These are phyloP conservation scores for Fusarium globosum DNA, from an alignment of 2,329 filamentous ascomycete species.

Conservation along the genomic window DNA sequence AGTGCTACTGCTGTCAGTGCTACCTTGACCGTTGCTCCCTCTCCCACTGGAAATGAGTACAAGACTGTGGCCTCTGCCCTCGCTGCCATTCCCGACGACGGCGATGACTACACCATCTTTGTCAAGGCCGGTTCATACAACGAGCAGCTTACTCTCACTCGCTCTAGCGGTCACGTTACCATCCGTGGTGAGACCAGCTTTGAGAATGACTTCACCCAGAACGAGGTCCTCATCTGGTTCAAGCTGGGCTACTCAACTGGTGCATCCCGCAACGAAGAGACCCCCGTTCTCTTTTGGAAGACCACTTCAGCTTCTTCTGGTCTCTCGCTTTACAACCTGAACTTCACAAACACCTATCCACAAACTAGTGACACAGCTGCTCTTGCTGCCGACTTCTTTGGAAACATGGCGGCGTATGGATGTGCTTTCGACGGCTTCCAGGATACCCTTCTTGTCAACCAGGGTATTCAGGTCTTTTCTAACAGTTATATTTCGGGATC, in stretches of 20 bases:
- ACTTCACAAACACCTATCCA: slow-evolving; percentile 58
- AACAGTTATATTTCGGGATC: slow-evolving; percentile 49
- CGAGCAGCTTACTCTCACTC: slow-evolving; percentile 34
- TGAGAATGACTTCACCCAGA: slow-evolving; percentile 38
- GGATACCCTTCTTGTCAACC: slow-evolving; percentile 61
- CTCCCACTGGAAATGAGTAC: slow-evolving; percentile 53
- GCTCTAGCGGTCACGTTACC: slow-evolving; percentile 26
- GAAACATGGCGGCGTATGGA: slow-evolving; percentile 52
- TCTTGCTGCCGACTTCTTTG: slow-evolving; percentile 52
- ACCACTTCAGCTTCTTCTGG: slow-evolving; percentile 56
- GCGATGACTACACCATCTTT: slow-evolving; percentile 39
- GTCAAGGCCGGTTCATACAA: slow-evolving; percentile 41
- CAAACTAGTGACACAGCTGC: slow-evolving; percentile 58
- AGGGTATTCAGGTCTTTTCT: slow-evolving; percentile 59
- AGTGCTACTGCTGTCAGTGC: not conserved
- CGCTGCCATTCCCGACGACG: slow-evolving; percentile 50
- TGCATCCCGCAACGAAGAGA: slow-evolving; percentile 54
- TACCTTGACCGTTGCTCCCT: slow-evolving; percentile 47
- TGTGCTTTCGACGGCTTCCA: slow-evolving; percentile 59
- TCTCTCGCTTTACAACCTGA: slow-evolving; percentile 71
- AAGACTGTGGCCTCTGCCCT: slow-evolving; percentile 56
- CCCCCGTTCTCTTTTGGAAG: slow-evolving; percentile 58
- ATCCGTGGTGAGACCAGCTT: slow-evolving; percentile 39
- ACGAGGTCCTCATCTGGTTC: slow-evolving; percentile 37
- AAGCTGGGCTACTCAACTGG: slow-evolving; percentile 48